Conservation (phyloP, 495 filamentous ascomycete genomes). For the Emericellopsis terricola region DNA sequence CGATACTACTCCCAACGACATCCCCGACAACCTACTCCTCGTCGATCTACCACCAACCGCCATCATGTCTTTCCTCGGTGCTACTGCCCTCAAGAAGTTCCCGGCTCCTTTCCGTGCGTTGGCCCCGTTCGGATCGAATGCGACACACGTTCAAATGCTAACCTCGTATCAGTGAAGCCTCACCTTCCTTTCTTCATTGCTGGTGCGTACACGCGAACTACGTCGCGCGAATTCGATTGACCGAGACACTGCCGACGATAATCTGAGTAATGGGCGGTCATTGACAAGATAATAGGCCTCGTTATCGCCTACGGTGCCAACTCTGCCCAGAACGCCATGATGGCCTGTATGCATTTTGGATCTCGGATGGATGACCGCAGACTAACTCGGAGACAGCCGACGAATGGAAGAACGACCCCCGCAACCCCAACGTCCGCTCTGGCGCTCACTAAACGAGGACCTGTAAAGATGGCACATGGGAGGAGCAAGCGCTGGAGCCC, state of each 20-base stretch:
- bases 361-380: too few species aligned
- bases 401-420: constrained; percentile 90
- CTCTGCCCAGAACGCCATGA: constrained; percentile 48
- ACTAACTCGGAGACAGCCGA: constrained; percentile 36
- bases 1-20: constrained; percentile 7
- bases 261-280: not conserved
- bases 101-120: constrained; percentile 67
- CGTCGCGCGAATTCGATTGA: not conserved
- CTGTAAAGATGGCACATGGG: not conserved
- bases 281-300: constrained; percentile 32
- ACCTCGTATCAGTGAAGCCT: constrained; percentile 50
- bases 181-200: constrained; percentile 86
- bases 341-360: constrained; percentile 43
- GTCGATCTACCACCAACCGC: too few species aligned
- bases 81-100: constrained; percentile 64
- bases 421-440: constrained; percentile 51
- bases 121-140: constrained; percentile 7
- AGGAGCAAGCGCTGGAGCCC: too few species aligned
- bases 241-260: too few species aligned
- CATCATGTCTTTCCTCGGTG: constrained; percentile 61
- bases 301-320: constrained; percentile 81
- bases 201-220: constrained; percentile 40
- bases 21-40: constrained; percentile 7
- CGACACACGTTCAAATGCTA: constrained; percentile 6
- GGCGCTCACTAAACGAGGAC: constrained; percentile 20